Evolutionary conservation across 257 asterid species (phyloP), one percentile per base, ranked within the genome.

Genomic region (Solanum pennellii): DNA sequence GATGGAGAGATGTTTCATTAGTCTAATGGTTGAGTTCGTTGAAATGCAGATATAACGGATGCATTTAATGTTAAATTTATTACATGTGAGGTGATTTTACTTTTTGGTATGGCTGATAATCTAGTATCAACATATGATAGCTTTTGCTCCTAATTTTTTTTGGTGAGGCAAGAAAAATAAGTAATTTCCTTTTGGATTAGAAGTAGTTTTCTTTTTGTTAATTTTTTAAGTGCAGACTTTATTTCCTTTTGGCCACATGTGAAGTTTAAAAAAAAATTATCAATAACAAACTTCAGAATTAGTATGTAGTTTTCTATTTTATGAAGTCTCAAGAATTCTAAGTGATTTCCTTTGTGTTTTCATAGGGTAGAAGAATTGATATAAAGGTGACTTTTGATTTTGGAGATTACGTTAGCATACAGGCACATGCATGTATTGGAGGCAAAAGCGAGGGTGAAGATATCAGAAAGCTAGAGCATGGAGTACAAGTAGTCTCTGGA

Each of bases 381-480:
- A 87, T 79, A 91, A 93, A 93, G 89, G 98, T 94, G 41, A 97
- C 95, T 85, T 88, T 93, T 92, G 98, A 98, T 3, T 93, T 96
- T 89, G 99, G 99, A 59, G 97, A 94, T 90, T 93, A 89, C 85
- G 94, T 95, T 72, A 97, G 93, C 86, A 88, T 97, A 7, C 99
- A 96, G 85, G 99, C 96, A 87, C 99, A 97, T 90, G 97, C 99
- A 86, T 97, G 99, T 86, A 87, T 97, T 87, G 99, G 99, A 82
- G 99, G 99, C 86, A 97, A 97, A 93, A 95, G 98, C 59, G 96
- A 94, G 79, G 99, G 98, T 0, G 99, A 96, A 83, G 99, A 96
- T 91, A 95, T 97, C 52, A 91, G 99, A 83, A 97, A 95, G 88
- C 92, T 97, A 29, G 99, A 96, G 89, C 98, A 97, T 85, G 99